Percentiles rank a stretch among this genome's conserved stretches.
Evolutionary conservation across 2,329 filamentous ascomycete genomes (phyloP).

Genomic region (Zasmidium cellare): DNA sequence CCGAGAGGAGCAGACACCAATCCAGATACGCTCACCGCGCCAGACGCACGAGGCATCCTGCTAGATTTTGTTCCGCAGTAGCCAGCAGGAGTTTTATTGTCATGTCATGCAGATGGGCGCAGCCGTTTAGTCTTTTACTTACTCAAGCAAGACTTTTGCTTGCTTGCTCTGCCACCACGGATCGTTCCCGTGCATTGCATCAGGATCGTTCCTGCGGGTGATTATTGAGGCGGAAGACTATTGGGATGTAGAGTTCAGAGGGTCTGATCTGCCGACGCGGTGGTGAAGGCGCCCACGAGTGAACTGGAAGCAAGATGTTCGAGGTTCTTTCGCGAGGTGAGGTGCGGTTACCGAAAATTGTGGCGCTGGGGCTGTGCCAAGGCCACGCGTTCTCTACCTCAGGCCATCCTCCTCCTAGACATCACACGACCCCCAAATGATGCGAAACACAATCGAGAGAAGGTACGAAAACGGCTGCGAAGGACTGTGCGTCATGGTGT

Average conservation of each 20-base stretch:
- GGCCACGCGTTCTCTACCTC: background rate
- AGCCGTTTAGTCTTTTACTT: background rate
- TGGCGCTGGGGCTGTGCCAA: background rate
- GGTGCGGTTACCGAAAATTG: background rate
- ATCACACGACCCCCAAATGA: background rate
- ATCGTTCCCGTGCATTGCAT: too few species aligned
- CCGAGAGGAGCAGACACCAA: too few species aligned
- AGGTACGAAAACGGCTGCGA: background rate
- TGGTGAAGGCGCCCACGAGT: background rate
- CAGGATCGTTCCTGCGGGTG: too few species aligned
- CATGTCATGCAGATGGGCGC: background rate
- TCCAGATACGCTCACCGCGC: too few species aligned
- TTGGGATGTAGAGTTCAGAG: too few species aligned
- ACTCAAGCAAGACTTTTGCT: too few species aligned
- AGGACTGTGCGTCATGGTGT: background rate
- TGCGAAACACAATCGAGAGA: background rate
- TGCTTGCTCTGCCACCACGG: background rate
- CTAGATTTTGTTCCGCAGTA: too few species aligned
- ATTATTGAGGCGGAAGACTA: too few species aligned
- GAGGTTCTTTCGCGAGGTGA: too few species aligned
- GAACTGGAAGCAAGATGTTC: too few species aligned
- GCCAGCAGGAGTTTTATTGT: too few species aligned
- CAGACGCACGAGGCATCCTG: too few species aligned
- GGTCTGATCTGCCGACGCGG: background rate
- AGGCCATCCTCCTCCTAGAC: background rate